Percentiles rank a stretch among this genome's conserved stretches.
These are phyloP conservation scores for Arthrobotrys sinensis DNA, from an alignment of 2,329 filamentous ascomycete genomes.

Conservation along the genomic window DNA sequence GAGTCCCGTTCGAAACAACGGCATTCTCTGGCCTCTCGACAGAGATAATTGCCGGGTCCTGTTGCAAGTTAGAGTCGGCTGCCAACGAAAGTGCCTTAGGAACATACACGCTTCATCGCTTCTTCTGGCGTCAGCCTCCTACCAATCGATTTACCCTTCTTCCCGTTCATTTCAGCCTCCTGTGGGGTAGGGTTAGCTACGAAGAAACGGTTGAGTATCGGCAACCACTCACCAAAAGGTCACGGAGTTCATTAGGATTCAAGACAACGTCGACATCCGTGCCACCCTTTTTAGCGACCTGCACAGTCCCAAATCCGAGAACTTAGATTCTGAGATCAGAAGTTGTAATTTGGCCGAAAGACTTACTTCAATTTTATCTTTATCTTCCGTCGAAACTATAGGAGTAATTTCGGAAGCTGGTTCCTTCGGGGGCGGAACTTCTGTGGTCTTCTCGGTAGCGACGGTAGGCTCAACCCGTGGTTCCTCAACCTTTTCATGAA, in stretches of 20 bases:
- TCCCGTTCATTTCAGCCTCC: slow-evolving; percentile 4
- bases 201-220: not conserved
- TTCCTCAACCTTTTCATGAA: not conserved
- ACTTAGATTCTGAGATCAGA: not conserved
- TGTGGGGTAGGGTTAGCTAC: not conserved
- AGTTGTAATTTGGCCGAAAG: not conserved
- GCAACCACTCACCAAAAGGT: not conserved
- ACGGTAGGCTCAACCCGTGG: not conserved
- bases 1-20: slow-evolving; percentile 27
- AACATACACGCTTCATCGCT: slow-evolving; percentile 44
- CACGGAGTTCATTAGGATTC: not conserved
- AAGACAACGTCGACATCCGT: not conserved
- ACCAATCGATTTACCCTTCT: not conserved
- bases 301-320: not conserved
- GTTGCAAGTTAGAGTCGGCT: not conserved
- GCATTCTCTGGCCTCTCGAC: slow-evolving; percentile 42
- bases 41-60: slow-evolving; percentile 55
- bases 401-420: not conserved
- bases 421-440: not conserved
- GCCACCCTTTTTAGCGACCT: slow-evolving; percentile 7
- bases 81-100: not conserved
- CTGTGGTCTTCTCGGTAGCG: not conserved
- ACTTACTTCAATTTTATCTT: slow-evolving; percentile 9
- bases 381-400: not conserved
- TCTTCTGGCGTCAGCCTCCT: slow-evolving; percentile 47